Evolutionary conservation across 1,284 basidiomycete species (phyloP).

Genomic region (Stereum hirsutum): DNA sequence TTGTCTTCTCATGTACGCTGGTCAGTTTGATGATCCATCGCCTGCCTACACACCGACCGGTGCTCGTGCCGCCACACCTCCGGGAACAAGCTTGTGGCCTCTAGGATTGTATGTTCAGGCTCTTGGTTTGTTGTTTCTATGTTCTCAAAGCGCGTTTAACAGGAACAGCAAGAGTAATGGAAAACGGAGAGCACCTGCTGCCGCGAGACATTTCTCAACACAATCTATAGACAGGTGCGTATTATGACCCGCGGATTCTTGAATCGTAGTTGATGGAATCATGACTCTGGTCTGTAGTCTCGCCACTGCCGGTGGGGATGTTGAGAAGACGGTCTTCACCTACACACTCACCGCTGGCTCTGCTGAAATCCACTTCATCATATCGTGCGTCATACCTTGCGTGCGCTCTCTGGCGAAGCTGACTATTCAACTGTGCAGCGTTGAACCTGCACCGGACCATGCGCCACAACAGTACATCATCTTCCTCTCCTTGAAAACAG

Average conservation of each 20-base stretch:
- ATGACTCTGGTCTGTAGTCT: background rate
- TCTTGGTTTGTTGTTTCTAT: too few relatives aligned
- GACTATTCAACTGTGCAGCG: conserved; percentile 22
- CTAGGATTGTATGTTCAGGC: background rate
- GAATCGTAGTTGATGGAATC: background rate
- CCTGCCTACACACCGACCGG: conserved; percentile 5
- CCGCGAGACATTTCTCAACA: background rate
- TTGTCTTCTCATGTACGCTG: conserved; percentile 1
- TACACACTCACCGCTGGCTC: conserved; percentile 17
- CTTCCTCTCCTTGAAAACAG: conserved; percentile 39
- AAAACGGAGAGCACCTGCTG: background rate
- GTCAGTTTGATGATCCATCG: conserved; percentile 4
- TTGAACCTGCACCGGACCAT: conserved; percentile 36
- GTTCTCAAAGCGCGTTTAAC: too few relatives aligned
- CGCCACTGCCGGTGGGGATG: background rate
- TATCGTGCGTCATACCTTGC: conserved; percentile 16
- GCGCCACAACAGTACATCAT: conserved; percentile 37
- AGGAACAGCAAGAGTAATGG: too few relatives aligned
- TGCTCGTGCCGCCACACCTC: background rate
- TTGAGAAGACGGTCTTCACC: conserved; percentile 14
- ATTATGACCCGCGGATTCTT: background rate
- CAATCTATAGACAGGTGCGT: conserved; percentile 1
- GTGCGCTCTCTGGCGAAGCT: background rate
- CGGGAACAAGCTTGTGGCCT: background rate
- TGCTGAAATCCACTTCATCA: conserved; percentile 17